Conservation (phyloP, 371 early-diverging fungal genomes). For the Mortierella sp. region DNA sequence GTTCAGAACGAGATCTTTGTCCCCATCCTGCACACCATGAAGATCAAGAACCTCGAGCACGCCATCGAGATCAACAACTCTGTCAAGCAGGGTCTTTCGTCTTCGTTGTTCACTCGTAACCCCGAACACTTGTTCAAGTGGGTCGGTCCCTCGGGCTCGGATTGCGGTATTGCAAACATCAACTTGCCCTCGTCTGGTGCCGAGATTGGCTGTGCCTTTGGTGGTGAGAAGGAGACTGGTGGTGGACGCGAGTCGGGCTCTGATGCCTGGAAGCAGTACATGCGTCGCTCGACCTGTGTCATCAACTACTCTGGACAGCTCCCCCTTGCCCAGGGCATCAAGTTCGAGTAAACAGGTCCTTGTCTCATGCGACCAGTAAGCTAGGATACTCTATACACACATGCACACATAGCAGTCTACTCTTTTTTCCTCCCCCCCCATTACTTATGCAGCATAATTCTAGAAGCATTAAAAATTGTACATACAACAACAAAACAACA, state of each 20-base stretch:
- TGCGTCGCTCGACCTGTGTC: conserved; percentile 65
- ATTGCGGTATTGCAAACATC: conserved; percentile 98
- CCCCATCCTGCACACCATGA: conserved; percentile 93
- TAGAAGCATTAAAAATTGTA: conserved; percentile 14
- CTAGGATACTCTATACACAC: neutral
- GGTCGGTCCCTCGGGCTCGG: conserved; percentile 94
- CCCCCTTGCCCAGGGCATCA: conserved; percentile 98
- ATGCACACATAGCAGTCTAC: neutral
- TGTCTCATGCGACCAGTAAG: neutral
- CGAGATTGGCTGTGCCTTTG: conserved; percentile 98
- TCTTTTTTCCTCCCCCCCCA: neutral
- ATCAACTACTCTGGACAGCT: conserved; percentile 92
- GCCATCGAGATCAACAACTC: conserved; percentile 92
- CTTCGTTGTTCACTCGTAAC: conserved; percentile 89
- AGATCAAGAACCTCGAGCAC: conserved; percentile 86
- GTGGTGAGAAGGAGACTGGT: conserved; percentile 98
- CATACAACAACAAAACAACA: neutral
- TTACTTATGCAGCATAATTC: conserved; percentile 8
- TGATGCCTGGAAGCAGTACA: conserved; percentile 94
- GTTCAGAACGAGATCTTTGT: conserved; percentile 97
- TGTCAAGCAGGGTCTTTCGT: conserved; percentile 93
- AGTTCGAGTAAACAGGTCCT: conserved; percentile 84
- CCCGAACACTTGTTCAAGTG: conserved; percentile 92
- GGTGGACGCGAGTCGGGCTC: conserved; percentile 96
- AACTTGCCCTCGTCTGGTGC: conserved; percentile 98